Conservation (phyloP, 805 yeast genomes). For the Pichia nakasei region DNA sequence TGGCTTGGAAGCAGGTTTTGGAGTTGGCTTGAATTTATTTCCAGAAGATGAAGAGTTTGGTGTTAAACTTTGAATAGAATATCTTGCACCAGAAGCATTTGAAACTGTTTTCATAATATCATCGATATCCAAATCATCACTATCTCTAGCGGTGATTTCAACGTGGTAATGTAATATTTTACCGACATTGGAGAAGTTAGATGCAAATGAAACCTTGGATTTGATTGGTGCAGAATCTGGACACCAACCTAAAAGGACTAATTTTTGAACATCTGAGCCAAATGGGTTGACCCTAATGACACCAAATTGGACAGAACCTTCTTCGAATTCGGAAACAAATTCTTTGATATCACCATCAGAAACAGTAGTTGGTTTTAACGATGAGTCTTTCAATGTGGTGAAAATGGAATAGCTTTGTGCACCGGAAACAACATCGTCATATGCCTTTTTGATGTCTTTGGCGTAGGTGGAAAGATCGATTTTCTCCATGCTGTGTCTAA, state of each 20-base stretch:
- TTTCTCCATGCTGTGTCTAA: conserved; percentile 36
- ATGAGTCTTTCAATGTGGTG: conserved; percentile 55
- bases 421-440: conserved; percentile 72
- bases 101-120: conserved; percentile 70
- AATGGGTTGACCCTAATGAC: conserved; percentile 81
- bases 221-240: conserved; percentile 90
- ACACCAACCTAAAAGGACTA: conserved; percentile 88
- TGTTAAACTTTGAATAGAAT: conserved; percentile 48
- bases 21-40: conserved; percentile 23
- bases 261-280: conserved; percentile 82
- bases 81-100: conserved; percentile 94
- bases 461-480: conserved; percentile 61
- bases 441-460: conserved; percentile 62
- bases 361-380: conserved; percentile 36
- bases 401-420: conserved; percentile 75
- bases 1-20: conserved; percentile 24
- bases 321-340: conserved; percentile 74
- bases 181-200: conserved; percentile 69
- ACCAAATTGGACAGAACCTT: conserved; percentile 85
- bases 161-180: conserved; percentile 82
- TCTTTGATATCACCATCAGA: conserved; percentile 68
- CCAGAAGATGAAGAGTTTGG: conserved; percentile 16
- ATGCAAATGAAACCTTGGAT: conserved; percentile 65
- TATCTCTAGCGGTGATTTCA: conserved; percentile 92
- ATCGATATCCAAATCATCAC: conserved; percentile 75